Evolutionary conservation across 345 rosid genomes (phyloP), one percentile per base, ranked within the genome.

Genomic region (Eucalyptus coolabah): DNA sequence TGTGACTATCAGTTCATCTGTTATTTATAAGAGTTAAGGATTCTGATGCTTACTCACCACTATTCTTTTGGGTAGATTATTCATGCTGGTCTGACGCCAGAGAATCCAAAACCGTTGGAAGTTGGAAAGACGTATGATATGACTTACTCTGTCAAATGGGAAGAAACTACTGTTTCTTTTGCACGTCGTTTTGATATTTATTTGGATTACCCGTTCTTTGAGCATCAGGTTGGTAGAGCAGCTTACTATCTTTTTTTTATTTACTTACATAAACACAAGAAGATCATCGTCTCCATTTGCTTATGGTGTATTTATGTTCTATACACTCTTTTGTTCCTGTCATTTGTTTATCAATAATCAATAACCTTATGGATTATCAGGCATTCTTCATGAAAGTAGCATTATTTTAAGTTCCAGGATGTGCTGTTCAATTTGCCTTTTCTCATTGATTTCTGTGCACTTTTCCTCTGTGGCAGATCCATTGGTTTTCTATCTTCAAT

Each of bases 401-500:
- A 14, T 32, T 44, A 42, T 51, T 51, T 51, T 53, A 51, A 6
- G 42, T 34, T 86, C 44, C 88, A 32, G 63, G 63, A 51, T 2
- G 5, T 77, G 42, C 47, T 77, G 85, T 77, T 77, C 85, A 40
- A 77, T 77, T 77, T 77, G 15, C 30, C 28, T 77, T 77, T 40
- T 24, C 85, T 40, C 47, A 77, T 40, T 77, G 42, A 40, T 77
- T 50, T 86, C 45, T 86, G 65, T 86, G 87, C 42, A 45, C 59
- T 69, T 72, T 49, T 49, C 12, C 72, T 50, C 21, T 88, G 53
- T 49, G 72, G 92, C 97, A 97, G 99, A 96, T 97, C 91, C 99
- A 97, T 89, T 97, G 99, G 99, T 96, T 97, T 93, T 97, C 99
- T 88, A 96, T 97, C 91, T 97, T 97, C 93, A 97, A 97, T 93